These are phyloP conservation scores for Barbatosphaeria neglecta DNA, from an alignment of 495 filamentous ascomycete genomes.

Conservation along the genomic window DNA sequence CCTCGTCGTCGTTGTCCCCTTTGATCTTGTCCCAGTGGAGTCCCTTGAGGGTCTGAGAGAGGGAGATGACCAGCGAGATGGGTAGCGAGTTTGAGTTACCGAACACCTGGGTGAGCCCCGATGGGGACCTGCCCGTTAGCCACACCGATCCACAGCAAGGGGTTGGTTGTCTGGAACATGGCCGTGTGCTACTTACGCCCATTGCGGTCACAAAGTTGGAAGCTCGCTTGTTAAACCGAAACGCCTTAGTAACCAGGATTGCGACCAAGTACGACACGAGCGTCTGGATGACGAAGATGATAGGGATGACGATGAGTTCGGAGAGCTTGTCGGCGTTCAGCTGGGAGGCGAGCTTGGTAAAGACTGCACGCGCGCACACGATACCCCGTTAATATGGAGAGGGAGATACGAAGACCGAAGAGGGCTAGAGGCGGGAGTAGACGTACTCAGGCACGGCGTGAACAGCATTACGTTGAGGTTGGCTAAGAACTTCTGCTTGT, in stretches of 20 bases:
- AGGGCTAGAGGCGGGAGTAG: not conserved
- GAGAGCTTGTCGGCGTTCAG: conserved; percentile 78
- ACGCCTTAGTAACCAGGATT: conserved; percentile 53
- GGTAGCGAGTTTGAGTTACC: conserved; percentile 97
- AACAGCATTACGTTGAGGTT: conserved; percentile 91
- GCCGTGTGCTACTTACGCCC: conserved; percentile 56
- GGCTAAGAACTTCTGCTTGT: conserved; percentile 89
- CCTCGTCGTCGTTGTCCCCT: conserved; percentile 89
- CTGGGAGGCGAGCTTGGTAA: conserved; percentile 95
- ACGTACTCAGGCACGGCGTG: conserved; percentile 89
- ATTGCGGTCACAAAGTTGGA: conserved; percentile 93
- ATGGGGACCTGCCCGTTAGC: conserved; percentile 26
- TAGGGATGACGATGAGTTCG: conserved; percentile 83
- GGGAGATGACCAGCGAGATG: conserved; percentile 87
- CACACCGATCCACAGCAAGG: conserved; percentile 24
- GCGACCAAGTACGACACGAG: conserved; percentile 71
- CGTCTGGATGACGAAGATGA: conserved; percentile 85
- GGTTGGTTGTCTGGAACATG: conserved; percentile 49
- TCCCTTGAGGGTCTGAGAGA: conserved; percentile 82
- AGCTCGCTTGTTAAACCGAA: conserved; percentile 69
- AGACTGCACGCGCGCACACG: conserved; percentile 48
- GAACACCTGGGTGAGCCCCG: conserved; percentile 41
- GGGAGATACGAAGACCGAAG: not conserved
- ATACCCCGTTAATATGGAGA: not conserved
- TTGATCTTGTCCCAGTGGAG: conserved; percentile 87